Base-by-base conservation (phyloP, 2,329 filamentous ascomycete genomes). In the Claviceps maximensis region DNA sequence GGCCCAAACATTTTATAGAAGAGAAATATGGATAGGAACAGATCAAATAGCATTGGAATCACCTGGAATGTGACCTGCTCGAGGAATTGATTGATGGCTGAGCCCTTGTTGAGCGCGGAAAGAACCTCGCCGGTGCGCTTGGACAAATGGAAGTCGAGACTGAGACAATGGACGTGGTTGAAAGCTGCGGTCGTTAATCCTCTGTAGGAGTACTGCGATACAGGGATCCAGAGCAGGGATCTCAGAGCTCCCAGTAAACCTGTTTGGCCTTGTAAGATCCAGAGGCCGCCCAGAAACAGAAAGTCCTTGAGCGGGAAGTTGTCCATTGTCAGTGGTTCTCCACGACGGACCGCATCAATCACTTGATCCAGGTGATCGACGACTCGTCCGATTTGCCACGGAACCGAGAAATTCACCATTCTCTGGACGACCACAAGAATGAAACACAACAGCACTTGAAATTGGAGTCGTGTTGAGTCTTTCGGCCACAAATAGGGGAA, bases 31-130 rank as follows among this genome's bases (percentile, higher is more conserved):
- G 93, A 89, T 50, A 96, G 79, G 57, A 84, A 78, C 38, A 98
- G 76, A 67, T 98, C 93, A 56, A 96, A 78, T 36, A 97, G 75
- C 89, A 96, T 97, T 0, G 93, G 93, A 15, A 95, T 78, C 10
- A 98, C 88, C 65, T 94, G 87, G 65, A 98, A 98, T 0, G 91
- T 97, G 59, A 96, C 83, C 68, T 95, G 89, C 69, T 97, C 93
- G 53, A 98, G 78, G 66, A 98, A 98, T 6, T 86, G 89, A 64
- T 97, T 97, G 74, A 98, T 95, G 3, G 91, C 87, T 56, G 86
- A 90, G 47, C 93, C 93, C 68, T 98, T 98, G 72, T 93, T 95
- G 58, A 98, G 76, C 1, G 93, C 93, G 15, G 91, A 97, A 17
- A 97, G 74, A 10, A 98, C 89, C 69, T 98, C 93, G 57, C 93